Conservation (phyloP, 257 asterid species). For the Echium plantagineum region DNA sequence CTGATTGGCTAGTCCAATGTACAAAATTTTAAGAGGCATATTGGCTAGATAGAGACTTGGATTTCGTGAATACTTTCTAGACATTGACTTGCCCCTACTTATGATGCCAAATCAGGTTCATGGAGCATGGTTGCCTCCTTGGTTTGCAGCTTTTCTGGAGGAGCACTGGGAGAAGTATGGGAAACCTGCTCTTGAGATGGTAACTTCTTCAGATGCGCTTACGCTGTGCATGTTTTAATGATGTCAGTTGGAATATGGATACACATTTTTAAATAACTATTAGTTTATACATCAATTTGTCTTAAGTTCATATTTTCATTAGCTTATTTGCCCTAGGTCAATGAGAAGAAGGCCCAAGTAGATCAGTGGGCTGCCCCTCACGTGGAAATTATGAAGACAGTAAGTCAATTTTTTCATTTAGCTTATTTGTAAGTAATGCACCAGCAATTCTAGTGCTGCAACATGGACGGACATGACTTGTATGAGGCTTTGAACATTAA, state of each 20-base stretch:
- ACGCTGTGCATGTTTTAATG: neutral
- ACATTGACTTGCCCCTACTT: constrained; percentile 8
- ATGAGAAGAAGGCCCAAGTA: constrained; percentile 68
- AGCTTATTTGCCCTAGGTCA: constrained; percentile 29
- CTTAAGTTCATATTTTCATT: neutral
- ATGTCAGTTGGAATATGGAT: neutral
- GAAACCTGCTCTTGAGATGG: constrained; percentile 77
- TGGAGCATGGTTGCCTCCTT: constrained; percentile 88
- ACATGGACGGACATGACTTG: no score
- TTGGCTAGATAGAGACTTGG: neutral
- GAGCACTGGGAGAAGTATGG: constrained; percentile 73
- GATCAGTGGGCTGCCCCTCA: constrained; percentile 89
- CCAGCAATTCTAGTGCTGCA: no score
- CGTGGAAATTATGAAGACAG: constrained; percentile 58
- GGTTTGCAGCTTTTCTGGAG: constrained; percentile 60
- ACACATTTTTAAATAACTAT: constrained; percentile 2
- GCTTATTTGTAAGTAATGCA: neutral
- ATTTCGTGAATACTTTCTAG: neutral
- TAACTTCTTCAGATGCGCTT: constrained; percentile 5
- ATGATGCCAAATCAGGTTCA: constrained; percentile 39
- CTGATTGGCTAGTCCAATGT: neutral
- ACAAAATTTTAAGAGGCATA: neutral
- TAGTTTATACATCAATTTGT: neutral
- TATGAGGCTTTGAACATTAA: no score
- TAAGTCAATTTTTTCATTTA: no score